These are phyloP conservation scores for Macrotyloma uniflorum DNA, from an alignment of 306 rosid species.

Conservation along the genomic window DNA sequence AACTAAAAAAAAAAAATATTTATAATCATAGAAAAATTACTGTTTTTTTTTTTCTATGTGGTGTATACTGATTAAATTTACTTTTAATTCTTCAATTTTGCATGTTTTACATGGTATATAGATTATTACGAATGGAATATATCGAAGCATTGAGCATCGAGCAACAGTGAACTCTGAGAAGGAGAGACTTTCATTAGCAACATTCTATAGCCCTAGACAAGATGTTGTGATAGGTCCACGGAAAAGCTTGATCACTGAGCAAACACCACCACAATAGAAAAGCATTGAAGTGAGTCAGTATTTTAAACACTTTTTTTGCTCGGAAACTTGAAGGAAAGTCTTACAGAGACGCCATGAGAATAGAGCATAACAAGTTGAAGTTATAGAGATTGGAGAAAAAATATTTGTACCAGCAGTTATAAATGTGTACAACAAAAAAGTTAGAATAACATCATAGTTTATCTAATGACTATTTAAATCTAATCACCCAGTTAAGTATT, in stretches of 20 bases:
- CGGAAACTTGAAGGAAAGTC: constrained; percentile 46
- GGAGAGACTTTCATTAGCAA: constrained; percentile 49
- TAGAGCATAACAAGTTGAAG: not conserved
- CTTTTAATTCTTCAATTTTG: not conserved
- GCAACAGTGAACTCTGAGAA: constrained; percentile 39
- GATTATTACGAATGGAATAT: constrained; percentile 44
- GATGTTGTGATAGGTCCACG: constrained; percentile 35
- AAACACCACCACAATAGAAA: constrained; percentile 42
- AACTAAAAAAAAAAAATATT: too few species aligned
- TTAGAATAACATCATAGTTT: too few species aligned
- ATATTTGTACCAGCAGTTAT: too few species aligned
- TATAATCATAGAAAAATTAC: too few species aligned
- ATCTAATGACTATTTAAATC: too few species aligned
- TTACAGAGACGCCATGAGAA: constrained; percentile 22
- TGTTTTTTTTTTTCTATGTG: too few species aligned
- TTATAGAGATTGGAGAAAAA: too few species aligned
- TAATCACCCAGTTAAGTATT: too few species aligned
- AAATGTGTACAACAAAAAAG: too few species aligned
- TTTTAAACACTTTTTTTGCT: constrained; percentile 24
- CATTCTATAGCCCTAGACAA: constrained; percentile 31
- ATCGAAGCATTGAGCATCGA: constrained; percentile 41
- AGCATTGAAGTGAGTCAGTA: constrained; percentile 32
- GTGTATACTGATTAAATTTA: too few species aligned
- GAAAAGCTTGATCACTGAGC: constrained; percentile 24
- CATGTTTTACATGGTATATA: not conserved